Evolutionary conservation across 1,284 basidiomycete genomes (phyloP), one percentile per base, ranked within the genome.

Genomic region (Boletus calvinii): DNA sequence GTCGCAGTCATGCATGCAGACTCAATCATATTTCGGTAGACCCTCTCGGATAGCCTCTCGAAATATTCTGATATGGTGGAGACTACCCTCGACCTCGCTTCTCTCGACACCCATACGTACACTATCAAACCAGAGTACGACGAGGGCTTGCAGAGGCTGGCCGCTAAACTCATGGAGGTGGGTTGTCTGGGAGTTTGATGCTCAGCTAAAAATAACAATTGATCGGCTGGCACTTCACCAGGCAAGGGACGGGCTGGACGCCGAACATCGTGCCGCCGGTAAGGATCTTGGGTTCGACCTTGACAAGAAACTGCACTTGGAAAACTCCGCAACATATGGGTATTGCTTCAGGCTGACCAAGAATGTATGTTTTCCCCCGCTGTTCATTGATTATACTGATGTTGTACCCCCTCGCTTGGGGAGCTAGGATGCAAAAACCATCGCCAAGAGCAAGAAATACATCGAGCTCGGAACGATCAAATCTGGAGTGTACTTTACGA

Each of bases 61-160:
- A 92, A 93, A 64, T 95, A 95, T 62, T 78, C 82, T 5, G 92
- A 95, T 62, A 94, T 99, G 88, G 95, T 99, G 3, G 94, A 98
- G 69, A 86, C 92, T 54, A 98, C 96, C 0, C 83, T 99, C 39
- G 97, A 99, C 64, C 81, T 98, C 17, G 84, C 89, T 42, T 87
- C 96, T 60, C 78, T 98, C 8, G 75, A 87, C 65, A 74, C 78
- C 15, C 93, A 98, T 72, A 91, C 91, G 61, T 96, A 89, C 66
- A 88, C 95, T 26, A 94, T 99, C 65, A 94, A 94, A 67, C 87
- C 96, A 0, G 94, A 94, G 54, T 96, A 93, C 61, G 90, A 96
- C 65, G 81, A 84, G 6, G 77, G 80, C 8, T 78, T 99, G 24
- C 81, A 86, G 55, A 77, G 79, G 45, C 76, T 95, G 37, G 84